Conservation (phyloP, 352 stramenopile genomes). For the Hyaloperonospora brassicae region DNA sequence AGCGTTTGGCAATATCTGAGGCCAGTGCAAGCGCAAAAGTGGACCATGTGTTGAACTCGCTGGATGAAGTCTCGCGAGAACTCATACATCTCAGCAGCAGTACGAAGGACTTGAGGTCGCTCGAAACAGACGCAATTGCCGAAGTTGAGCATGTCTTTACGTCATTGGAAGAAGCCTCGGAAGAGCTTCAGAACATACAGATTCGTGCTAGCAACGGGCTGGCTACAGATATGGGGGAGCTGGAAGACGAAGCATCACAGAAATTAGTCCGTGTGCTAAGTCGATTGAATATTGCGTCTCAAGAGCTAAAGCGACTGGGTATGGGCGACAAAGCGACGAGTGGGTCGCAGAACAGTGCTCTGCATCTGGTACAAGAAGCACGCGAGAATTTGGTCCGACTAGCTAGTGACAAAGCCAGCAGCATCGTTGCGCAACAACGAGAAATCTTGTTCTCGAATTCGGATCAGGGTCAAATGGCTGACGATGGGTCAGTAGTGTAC, state of each 20-base stretch:
- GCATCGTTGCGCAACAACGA: constrained; percentile 4
- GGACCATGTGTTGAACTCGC: constrained; percentile 14
- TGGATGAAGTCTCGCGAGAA: constrained; percentile 36
- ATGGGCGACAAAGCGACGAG: constrained; percentile 21
- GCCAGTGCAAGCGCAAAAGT: constrained; percentile 12
- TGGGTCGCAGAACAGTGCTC: constrained; percentile 11
- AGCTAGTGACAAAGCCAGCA: constrained; percentile 5
- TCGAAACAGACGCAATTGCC: constrained; percentile 12
- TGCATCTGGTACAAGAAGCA: constrained; percentile 21
- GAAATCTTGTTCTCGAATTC: not conserved
- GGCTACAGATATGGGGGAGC: constrained; percentile 6
- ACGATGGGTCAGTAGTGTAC: not conserved
- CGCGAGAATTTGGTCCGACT: constrained; percentile 11
- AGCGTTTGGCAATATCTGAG: constrained; percentile 14
- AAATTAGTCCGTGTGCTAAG: constrained; percentile 21
- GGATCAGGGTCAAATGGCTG: not conserved
- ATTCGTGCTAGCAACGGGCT: constrained; percentile 15
- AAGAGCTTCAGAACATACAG: constrained; percentile 31
- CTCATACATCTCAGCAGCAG: constrained; percentile 31
- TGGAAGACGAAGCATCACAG: constrained; percentile 18
- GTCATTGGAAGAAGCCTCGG: constrained; percentile 32
- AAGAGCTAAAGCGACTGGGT: constrained; percentile 34
- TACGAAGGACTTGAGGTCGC: constrained; percentile 5
- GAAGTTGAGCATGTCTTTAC: constrained; percentile 13
- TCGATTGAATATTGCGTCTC: constrained; percentile 33